These are phyloP conservation scores for Chaetothyriales sp. DNA, from an alignment of 2,329 filamentous ascomycete species.

Conservation along the genomic window DNA sequence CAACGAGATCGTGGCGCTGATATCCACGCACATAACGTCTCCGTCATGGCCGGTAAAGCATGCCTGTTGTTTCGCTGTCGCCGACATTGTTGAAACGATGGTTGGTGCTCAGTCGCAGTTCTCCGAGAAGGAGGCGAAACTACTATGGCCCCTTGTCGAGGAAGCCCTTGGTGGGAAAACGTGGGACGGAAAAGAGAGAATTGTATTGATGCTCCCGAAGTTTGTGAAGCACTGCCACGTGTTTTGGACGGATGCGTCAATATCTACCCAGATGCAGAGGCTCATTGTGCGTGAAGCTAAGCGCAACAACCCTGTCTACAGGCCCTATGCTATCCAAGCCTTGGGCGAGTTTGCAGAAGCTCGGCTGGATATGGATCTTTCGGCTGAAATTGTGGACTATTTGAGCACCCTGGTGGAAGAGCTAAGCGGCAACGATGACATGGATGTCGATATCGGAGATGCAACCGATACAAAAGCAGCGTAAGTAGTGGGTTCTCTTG, in stretches of 20 bases:
- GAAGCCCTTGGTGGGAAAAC: constrained; percentile 76
- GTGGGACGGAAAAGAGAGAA: constrained; percentile 78
- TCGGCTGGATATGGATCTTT: constrained; percentile 56
- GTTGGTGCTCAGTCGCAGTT: constrained; percentile 41
- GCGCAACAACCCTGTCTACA: constrained; percentile 75
- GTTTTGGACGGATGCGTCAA: constrained; percentile 43
- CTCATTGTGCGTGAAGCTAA: constrained; percentile 77
- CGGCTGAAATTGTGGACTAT: constrained; percentile 44
- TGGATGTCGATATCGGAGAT: constrained; percentile 51
- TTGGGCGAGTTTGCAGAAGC: constrained; percentile 60
- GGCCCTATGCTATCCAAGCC: constrained; percentile 57
- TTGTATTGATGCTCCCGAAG: constrained; percentile 64
- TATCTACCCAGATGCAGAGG: constrained; percentile 57
- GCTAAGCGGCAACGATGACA: constrained; percentile 38
- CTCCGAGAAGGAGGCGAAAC: constrained; percentile 44
- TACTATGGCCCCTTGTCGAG: constrained; percentile 72
- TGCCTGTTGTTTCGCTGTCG: constrained; percentile 66
- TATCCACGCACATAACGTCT: constrained; percentile 56
- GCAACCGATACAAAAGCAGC: constrained; percentile 9
- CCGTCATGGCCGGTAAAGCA: constrained; percentile 86
- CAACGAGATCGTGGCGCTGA: constrained; percentile 61
- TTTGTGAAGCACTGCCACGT: constrained; percentile 55
- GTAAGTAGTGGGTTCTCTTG: constrained; percentile 1
- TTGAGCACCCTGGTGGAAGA: constrained; percentile 47
- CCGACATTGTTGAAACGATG: constrained; percentile 51